Percentiles rank a stretch among this genome's conserved stretches.
These are phyloP conservation scores for Neolecta irregularis DNA, from an alignment of 1,139 yeast genomes.

Conservation along the genomic window DNA sequence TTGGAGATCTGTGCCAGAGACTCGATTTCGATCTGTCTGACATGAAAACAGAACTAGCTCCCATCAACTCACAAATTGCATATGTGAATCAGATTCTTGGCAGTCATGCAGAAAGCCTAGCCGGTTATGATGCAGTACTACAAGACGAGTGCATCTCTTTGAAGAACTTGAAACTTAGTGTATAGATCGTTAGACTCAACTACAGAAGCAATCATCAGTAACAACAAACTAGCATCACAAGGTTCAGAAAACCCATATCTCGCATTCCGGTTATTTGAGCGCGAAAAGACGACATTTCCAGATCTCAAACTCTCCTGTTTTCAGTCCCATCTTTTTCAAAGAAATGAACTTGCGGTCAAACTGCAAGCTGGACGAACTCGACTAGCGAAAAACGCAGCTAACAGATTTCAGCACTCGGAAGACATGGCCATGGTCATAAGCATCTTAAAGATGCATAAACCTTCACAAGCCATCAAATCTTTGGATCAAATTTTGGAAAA, in stretches of 20 bases:
- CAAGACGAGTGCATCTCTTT: constrained; percentile 1
- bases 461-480: constrained; percentile 10
- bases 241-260: constrained; percentile 1
- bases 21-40: constrained; percentile 27
- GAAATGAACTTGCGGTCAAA: background rate
- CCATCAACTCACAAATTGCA: constrained; percentile 56
- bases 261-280: background rate
- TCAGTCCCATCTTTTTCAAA: constrained; percentile 2
- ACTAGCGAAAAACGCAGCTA: background rate
- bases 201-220: background rate
- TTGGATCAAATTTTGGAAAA: constrained; percentile 9
- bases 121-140: constrained; percentile 3
- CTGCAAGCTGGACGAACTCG: constrained; percentile 1
- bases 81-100: constrained; percentile 42
- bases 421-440: constrained; percentile 13
- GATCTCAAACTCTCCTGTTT: background rate
- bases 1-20: no score
- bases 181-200: background rate
- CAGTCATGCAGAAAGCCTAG: constrained; percentile 29
- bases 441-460: constrained; percentile 11
- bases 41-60: constrained; percentile 33
- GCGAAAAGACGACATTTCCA: constrained; percentile 1
- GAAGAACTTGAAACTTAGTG: constrained; percentile 2
- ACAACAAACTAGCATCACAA: constrained; percentile 9
- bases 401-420: constrained; percentile 2